Base-by-base conservation (phyloP, 768 basidiomycete genomes). In the Wakefieldia striispora region DNA sequence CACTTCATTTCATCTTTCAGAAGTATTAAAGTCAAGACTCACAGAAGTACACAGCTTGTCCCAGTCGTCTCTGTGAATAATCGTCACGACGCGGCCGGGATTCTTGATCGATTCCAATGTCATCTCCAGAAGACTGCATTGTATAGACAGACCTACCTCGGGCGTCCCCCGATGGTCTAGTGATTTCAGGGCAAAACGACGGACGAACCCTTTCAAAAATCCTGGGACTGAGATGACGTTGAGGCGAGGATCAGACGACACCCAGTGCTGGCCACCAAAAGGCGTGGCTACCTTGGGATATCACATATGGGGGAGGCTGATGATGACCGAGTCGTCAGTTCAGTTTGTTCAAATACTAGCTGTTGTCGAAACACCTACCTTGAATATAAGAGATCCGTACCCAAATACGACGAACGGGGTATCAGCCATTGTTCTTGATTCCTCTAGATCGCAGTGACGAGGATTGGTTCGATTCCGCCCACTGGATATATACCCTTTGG, bases 81-180 rank as follows among this genome's bases (percentile, higher is more conserved):
- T 74, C 1, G 90, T 94, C 0, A 92, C 91, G 1, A 94, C 91
- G 40, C 88, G 69, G 2, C 90, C 91, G 3, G 89, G 88, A 45
- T 72, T 78, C 84, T 88, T 49, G 2, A 16, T 5, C 6, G 13
- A 5, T 14, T 33, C 6, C 1, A 33, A 16, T 16, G 8, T 33
- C 33, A 4, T 3, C 33, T 6, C 33, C 33, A 29, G 8, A 6
- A 33, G 8, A 14, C 14, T 6, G 16, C 33, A 6, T 33, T 33
- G 9, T 8, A 7, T 41, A 14, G 17, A 16, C 6, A 9, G 3
- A 49, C 69, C 41, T 26, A 86, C 84, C 72, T 91, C 84, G 2
- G 83, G 88, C 1, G 91, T 93, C 17, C 92, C 93, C 14, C 93
- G 78, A 67, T 95, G 93, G 65, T 95, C 92, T 64, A 90, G 87